Percentiles rank a stretch among this genome's conserved stretches.
Conservation (phyloP, 2,329 filamentous ascomycete species). For the Beauveria brongniartii region DNA sequence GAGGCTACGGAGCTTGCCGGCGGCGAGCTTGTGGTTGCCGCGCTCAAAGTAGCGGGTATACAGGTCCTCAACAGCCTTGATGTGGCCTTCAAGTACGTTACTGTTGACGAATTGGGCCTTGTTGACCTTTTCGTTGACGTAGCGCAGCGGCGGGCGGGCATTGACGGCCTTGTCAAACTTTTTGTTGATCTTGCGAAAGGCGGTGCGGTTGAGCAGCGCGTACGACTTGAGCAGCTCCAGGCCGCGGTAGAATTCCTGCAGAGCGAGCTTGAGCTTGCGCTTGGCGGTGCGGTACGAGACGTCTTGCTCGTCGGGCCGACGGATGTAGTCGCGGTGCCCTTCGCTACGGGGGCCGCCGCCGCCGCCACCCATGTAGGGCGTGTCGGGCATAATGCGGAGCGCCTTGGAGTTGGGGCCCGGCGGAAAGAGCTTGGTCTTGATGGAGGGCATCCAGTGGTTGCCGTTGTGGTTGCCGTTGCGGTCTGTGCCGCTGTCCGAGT, state of each 20-base stretch:
- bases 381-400: conserved; percentile 44
- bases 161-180: conserved; percentile 93
- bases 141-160: conserved; percentile 67
- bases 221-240: conserved; percentile 90
- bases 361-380: conserved; percentile 31
- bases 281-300: conserved; percentile 85
- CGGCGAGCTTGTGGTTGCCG: conserved; percentile 86
- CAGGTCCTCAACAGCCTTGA: conserved; percentile 77
- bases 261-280: conserved; percentile 78
- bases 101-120: conserved; percentile 87
- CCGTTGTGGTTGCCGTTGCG: neutral
- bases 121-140: conserved; percentile 88
- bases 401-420: conserved; percentile 55
- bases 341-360: conserved; percentile 21
- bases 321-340: conserved; percentile 40
- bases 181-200: conserved; percentile 96
- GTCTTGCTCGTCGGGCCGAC: conserved; percentile 38
- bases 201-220: conserved; percentile 79
- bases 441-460: conserved; percentile 39
- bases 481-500: conserved; percentile 17
- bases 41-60: conserved; percentile 93
- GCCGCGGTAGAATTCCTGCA: conserved; percentile 89
- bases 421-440: conserved; percentile 46
- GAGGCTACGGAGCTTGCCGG: conserved; percentile 74
- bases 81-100: conserved; percentile 71